Conservation (phyloP, 805 yeast genomes). For the Cyberlindnera mrakii region DNA sequence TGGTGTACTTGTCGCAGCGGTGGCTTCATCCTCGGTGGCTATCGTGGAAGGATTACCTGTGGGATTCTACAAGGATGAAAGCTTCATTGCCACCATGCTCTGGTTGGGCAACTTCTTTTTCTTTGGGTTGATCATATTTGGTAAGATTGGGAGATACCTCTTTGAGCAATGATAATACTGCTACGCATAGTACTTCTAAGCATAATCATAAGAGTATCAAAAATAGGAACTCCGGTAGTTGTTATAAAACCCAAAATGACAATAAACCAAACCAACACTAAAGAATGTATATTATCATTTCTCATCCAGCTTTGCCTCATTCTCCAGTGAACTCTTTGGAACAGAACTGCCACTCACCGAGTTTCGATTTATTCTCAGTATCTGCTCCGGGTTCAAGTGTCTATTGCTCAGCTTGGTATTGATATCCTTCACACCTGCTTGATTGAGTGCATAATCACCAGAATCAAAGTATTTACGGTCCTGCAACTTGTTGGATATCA, state of each 20-base stretch:
- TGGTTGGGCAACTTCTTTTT: conserved; percentile 62
- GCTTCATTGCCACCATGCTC: conserved; percentile 36
- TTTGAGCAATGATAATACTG: conserved; percentile 18
- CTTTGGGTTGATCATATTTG: conserved; percentile 59
- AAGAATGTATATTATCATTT: background rate
- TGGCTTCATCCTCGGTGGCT: conserved; percentile 16
- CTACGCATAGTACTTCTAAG: no score
- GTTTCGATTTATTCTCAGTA: conserved; percentile 53
- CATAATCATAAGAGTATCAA: no score
- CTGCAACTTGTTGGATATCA: conserved; percentile 67
- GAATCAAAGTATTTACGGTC: conserved; percentile 91
- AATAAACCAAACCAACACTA: no score
- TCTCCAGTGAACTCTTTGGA: conserved; percentile 45
- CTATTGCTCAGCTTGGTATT: conserved; percentile 16
- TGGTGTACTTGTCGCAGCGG: conserved; percentile 24
- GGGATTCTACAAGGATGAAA: conserved; percentile 46
- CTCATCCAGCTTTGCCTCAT: conserved; percentile 32
- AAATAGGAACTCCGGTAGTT: no score
- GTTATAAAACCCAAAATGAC: no score
- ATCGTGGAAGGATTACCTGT: conserved; percentile 41
- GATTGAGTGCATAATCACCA: conserved; percentile 88
- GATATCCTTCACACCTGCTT: conserved; percentile 42
- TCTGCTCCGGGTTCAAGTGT: conserved; percentile 35
- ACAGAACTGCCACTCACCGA: conserved; percentile 47
- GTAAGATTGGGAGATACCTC: conserved; percentile 59